These are phyloP conservation scores for Hymenoscyphus scutula DNA, from an alignment of 2,329 filamentous ascomycete species.

Conservation along the genomic window DNA sequence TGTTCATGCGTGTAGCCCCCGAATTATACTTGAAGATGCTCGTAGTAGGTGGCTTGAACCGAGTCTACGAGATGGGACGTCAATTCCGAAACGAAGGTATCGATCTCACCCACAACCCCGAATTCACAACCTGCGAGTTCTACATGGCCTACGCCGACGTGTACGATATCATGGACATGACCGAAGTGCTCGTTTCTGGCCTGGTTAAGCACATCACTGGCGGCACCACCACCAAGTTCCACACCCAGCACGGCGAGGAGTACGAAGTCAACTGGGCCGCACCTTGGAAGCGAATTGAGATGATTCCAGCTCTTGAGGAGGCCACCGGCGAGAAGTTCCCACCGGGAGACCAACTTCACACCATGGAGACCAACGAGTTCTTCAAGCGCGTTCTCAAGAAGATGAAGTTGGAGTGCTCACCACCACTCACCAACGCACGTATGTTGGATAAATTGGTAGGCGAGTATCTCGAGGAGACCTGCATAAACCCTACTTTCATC, in stretches of 20 bases:
- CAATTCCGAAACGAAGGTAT: slow-evolving; percentile 94
- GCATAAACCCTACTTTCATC: slow-evolving; percentile 91
- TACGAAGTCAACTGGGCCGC: slow-evolving; percentile 95
- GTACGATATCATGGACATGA: slow-evolving; percentile 85
- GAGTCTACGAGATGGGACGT: slow-evolving; percentile 92
- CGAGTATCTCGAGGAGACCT: slow-evolving; percentile 92
- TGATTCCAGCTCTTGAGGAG: slow-evolving; percentile 92
- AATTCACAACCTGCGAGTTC: slow-evolving; percentile 97
- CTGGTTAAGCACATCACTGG: slow-evolving; percentile 89
- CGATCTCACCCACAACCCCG: slow-evolving; percentile 93
- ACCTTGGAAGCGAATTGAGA: slow-evolving; percentile 90
- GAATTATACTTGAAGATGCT: slow-evolving; percentile 96
- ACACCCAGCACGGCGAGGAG: slow-evolving; percentile 79
- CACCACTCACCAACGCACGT: slow-evolving; percentile 87
- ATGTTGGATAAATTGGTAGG: slow-evolving; percentile 96
- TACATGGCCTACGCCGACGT: slow-evolving; percentile 93
- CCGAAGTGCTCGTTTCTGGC: slow-evolving; percentile 87
- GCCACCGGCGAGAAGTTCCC: slow-evolving; percentile 93
- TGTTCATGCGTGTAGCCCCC: slow-evolving; percentile 92
- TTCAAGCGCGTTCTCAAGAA: slow-evolving; percentile 81
- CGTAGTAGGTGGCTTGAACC: slow-evolving; percentile 89
- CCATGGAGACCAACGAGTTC: slow-evolving; percentile 81
- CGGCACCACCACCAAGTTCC: slow-evolving; percentile 79
- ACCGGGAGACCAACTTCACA: slow-evolving; percentile 83
- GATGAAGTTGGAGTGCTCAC: slow-evolving; percentile 83